A percentile compares a stretch with the other conserved stretches of the same genome.
Evolutionary conservation across 2,329 filamentous ascomycete genomes (phyloP).

Genomic region (Colletotrichum endophyticum): DNA sequence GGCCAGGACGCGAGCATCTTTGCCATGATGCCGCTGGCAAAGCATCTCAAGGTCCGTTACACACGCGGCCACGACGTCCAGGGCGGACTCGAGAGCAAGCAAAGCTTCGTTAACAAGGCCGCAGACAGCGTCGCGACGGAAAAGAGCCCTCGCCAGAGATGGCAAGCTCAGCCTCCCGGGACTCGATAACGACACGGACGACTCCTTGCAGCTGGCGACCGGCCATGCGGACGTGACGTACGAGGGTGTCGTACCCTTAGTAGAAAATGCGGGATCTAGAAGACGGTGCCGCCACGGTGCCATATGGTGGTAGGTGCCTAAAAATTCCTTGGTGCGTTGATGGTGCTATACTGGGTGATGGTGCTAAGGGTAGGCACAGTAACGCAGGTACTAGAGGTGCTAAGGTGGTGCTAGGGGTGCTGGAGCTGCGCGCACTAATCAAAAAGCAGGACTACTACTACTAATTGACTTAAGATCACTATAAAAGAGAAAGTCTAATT

Average conservation of each 20-base stretch:
- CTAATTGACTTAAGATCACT: too few species aligned
- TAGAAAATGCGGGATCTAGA: too few species aligned
- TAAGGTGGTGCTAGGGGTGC: too few species aligned
- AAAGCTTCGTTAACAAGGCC: not conserved
- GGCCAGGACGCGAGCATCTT: not conserved
- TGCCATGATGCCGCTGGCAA: not conserved
- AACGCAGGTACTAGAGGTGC: too few species aligned
- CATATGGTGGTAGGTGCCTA: too few species aligned
- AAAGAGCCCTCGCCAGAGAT: not conserved
- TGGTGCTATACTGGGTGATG: too few species aligned
- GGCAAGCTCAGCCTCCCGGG: not conserved
- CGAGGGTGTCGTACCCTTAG: not conserved
- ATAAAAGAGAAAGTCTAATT: too few species aligned
- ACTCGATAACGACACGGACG: not conserved
- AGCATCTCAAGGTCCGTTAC: not conserved
- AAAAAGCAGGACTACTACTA: too few species aligned
- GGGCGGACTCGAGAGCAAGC: not conserved
- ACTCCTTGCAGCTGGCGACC: not conserved
- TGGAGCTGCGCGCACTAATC: too few species aligned
- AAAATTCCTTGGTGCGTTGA: too few species aligned
- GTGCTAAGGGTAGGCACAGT: too few species aligned
- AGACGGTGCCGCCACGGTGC: too few species aligned
- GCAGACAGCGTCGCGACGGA: not conserved
- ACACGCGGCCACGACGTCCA: not conserved
- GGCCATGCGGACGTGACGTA: not conserved